Conservation (phyloP, 768 basidiomycete genomes). For the Agaricus blazei region DNA sequence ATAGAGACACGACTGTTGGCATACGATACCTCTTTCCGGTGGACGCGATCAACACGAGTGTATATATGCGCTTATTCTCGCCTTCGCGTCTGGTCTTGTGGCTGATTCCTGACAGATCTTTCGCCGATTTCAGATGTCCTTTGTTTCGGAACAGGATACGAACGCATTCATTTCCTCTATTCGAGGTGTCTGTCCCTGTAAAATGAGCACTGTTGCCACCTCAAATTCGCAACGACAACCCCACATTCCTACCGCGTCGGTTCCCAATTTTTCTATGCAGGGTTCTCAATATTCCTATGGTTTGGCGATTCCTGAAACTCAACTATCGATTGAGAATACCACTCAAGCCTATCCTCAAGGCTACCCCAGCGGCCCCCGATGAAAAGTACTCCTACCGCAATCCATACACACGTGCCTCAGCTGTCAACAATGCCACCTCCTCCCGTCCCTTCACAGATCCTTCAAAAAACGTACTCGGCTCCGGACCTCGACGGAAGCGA, state of each 20-base stretch:
- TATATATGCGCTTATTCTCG: neutral
- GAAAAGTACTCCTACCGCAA: too few species aligned
- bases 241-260: neutral
- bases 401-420: neutral
- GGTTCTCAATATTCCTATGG: neutral
- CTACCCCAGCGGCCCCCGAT: too few species aligned
- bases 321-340: neutral
- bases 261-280: neutral
- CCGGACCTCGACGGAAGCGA: neutral
- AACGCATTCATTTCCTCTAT: constrained; percentile 58
- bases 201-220: constrained; percentile 37
- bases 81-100: neutral
- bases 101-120: constrained; percentile 40
- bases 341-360: neutral
- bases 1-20: constrained; percentile 67
- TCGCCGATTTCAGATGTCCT: constrained; percentile 74
- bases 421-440: constrained; percentile 4
- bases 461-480: neutral
- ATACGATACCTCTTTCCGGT: constrained; percentile 65
- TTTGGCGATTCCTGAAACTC: too few species aligned
- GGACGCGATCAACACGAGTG: constrained; percentile 14
- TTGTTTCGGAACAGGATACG: constrained; percentile 43
- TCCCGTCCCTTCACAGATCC: neutral
- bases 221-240: neutral
- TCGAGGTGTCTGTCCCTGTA: constrained; percentile 70